Conservation (phyloP, 2,329 filamentous ascomycete genomes). For the Apiospora sp. region DNA sequence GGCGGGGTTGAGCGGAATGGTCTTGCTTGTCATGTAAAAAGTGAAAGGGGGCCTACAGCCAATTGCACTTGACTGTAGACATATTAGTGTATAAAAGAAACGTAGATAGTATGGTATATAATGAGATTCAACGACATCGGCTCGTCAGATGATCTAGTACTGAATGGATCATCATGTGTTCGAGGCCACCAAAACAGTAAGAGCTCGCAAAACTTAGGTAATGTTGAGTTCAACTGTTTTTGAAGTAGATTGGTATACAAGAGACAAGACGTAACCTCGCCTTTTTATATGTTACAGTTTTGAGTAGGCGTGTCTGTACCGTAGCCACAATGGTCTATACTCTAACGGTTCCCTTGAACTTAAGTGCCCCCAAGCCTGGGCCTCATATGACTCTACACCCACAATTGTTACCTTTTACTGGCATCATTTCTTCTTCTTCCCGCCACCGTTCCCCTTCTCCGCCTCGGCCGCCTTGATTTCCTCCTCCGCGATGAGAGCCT, state of each 20-base stretch:
- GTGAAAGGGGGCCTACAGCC: not conserved
- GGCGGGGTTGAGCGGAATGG: not conserved
- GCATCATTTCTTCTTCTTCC: constrained; percentile 31
- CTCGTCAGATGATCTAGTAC: not conserved
- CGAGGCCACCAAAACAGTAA: no score
- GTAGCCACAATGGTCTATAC: not conserved
- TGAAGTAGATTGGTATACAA: not conserved
- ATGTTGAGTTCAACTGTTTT: not conserved
- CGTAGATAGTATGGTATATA: not conserved
- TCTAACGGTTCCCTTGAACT: not conserved
- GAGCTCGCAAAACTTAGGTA: no score
- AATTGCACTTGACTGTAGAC: not conserved
- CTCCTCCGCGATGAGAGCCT: constrained; percentile 71
- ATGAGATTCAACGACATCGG: not conserved
- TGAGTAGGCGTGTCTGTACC: not conserved
- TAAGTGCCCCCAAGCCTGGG: no score
- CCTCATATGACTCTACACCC: no score
- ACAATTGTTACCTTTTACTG: no score
- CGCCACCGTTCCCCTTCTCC: constrained; percentile 23
- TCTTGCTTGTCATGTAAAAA: not conserved
- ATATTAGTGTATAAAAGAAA: no score
- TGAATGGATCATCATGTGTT: no score
- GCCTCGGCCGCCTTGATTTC: constrained; percentile 52
- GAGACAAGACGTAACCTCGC: not conserved
- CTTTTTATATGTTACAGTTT: not conserved